Evolutionary conservation across 805 yeast genomes (phyloP).

Genomic region (Blastobotrys terrestris): DNA sequence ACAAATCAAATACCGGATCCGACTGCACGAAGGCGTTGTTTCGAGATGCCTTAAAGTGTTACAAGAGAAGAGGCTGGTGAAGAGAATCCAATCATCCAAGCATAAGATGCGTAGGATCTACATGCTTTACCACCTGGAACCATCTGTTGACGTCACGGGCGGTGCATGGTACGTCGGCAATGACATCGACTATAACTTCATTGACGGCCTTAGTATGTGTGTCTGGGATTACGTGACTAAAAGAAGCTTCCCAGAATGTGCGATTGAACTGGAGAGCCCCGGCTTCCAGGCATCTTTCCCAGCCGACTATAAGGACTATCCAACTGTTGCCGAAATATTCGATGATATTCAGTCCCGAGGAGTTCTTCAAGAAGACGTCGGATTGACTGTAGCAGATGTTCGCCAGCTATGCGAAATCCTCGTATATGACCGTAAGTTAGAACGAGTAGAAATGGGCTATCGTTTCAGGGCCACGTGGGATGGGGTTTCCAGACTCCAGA

Average conservation of each 20-base stretch:
- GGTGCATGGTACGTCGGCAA: conserved; percentile 99
- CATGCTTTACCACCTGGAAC: conserved; percentile 90
- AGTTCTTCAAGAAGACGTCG: conserved; percentile 67
- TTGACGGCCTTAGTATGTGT: conserved; percentile 72
- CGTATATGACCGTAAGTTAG: conserved; percentile 80
- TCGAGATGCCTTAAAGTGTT: conserved; percentile 71
- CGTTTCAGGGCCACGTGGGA: conserved; percentile 76
- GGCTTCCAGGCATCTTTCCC: conserved; percentile 39
- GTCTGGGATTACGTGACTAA: conserved; percentile 83
- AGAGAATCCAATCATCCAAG: conserved; percentile 81
- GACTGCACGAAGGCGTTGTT: conserved; percentile 87
- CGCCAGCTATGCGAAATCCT: conserved; percentile 82
- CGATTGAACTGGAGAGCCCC: conserved; percentile 32
- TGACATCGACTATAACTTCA: conserved; percentile 90
- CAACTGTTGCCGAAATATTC: conserved; percentile 66
- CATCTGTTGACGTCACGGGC: conserved; percentile 93
- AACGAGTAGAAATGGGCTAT: conserved; percentile 50
- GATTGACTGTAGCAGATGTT: conserved; percentile 61
- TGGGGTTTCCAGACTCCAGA: neutral
- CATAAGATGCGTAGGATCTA: conserved; percentile 92
- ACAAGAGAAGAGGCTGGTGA: conserved; percentile 77
- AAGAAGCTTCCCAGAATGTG: conserved; percentile 69
- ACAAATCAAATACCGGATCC: conserved; percentile 80
- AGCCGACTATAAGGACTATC: conserved; percentile 54
- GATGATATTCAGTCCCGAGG: conserved; percentile 66